Base-by-base conservation (phyloP, 345 rosid genomes). In the Arabidopsis suecica region DNA sequence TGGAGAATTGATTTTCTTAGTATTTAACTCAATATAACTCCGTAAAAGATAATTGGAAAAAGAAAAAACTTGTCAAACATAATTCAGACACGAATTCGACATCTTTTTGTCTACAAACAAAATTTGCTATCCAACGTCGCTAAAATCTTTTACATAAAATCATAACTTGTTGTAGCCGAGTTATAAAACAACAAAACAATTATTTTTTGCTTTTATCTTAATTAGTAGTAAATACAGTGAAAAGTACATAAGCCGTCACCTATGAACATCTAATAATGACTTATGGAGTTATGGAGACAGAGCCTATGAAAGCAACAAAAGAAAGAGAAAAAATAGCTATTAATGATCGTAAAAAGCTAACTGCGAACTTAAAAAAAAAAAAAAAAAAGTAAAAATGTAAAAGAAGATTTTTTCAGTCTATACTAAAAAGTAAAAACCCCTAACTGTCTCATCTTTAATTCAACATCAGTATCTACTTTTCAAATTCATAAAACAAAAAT, bases 231-330 rank as follows among this genome's bases (percentile, higher is more conserved):
- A 54, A 41, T 58, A 59, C 22, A 2, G 76, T 25, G 68, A 28
- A 64, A 74, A 45, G 75, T 76, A 53, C 75, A 22, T 53, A 16
- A 69, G 80, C 80, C 80, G 80, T 48, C 80, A 76, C 80, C 80
- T 76, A 76, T 45, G 64, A 45, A 69, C 70, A 76, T 32, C 47
- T 68, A 75, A 76, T 54, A 69, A 37, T 59, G 67, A 69, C 71
- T 51, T 53, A 5, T 41, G 50, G 61, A 51, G 69, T 59, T 75
- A 75, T 50, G 61, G 61, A 48, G 67, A 74, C 61, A 47, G 61
- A 74, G 32, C 12, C 78, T 65, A 57, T 22, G 51, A 16, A 47
- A 57, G 32, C 14, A 58, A 58, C 62, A 9, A 58, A 32, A 56
- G 23, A 3, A 32, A 48, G 2, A n/a, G 62, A 13, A 44, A 14